Conservation (phyloP, 768 basidiomycete genomes). For the Tulasnella sp. region DNA sequence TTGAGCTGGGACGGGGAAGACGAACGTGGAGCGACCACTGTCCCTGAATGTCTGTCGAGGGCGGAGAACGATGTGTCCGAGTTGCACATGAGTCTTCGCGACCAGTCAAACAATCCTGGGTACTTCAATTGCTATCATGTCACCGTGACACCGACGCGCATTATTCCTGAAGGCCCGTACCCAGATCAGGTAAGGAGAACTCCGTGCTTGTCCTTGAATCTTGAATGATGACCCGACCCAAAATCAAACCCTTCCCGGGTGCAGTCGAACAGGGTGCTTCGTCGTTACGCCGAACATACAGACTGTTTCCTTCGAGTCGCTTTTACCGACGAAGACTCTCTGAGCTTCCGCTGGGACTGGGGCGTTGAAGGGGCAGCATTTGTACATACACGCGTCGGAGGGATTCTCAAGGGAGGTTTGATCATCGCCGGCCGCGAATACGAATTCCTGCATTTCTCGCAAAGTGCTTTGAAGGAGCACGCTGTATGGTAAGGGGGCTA, state of each 20-base stretch:
- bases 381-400: slow-evolving; percentile 49
- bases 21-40: background rate
- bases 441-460: slow-evolving; percentile 60
- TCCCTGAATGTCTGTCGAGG: background rate
- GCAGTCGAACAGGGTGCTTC: slow-evolving; percentile 74
- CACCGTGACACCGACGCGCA: slow-evolving; percentile 64
- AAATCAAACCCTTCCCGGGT: background rate
- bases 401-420: slow-evolving; percentile 51
- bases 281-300: slow-evolving; percentile 47
- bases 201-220: slow-evolving; percentile 20
- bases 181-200: slow-evolving; percentile 9
- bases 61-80: background rate
- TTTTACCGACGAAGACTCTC: slow-evolving; percentile 72
- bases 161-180: slow-evolving; percentile 68
- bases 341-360: slow-evolving; percentile 59
- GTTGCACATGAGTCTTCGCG: background rate
- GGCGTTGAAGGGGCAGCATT: slow-evolving; percentile 50
- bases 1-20: background rate
- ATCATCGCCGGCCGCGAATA: slow-evolving; percentile 47
- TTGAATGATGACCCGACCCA: background rate
- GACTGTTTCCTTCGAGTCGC: slow-evolving; percentile 73
- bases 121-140: slow-evolving; percentile 62
- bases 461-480: slow-evolving; percentile 65
- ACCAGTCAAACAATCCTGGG: slow-evolving; percentile 20
- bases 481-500: slow-evolving; percentile 57